Conservation (phyloP, 2,329 filamentous ascomycete genomes). For the Tolypocladium pustulatum region DNA sequence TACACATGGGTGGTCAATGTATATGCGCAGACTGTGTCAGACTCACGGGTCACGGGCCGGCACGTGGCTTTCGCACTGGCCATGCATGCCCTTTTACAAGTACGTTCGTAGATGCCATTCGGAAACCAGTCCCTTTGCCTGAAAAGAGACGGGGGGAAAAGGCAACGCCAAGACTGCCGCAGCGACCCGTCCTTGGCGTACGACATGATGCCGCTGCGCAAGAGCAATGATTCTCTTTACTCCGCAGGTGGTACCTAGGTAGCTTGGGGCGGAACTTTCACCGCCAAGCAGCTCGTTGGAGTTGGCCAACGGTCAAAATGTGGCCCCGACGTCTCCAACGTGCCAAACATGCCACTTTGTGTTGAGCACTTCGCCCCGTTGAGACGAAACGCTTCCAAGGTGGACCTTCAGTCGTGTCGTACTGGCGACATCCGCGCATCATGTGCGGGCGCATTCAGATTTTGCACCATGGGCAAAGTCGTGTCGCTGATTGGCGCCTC, state of each 20-base stretch:
- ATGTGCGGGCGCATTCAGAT: not conserved
- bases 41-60: not conserved
- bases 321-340: not conserved
- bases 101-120: not conserved
- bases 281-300: not conserved
- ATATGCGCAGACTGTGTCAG: not conserved
- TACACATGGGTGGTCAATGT: too few relatives aligned
- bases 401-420: not conserved
- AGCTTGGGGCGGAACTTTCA: not conserved
- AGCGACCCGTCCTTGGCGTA: not conserved
- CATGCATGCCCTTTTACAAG: too few relatives aligned
- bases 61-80: too few relatives aligned
- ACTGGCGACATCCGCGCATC: not conserved
- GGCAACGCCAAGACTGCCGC: not conserved
- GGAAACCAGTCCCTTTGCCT: not conserved
- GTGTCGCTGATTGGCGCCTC: not conserved
- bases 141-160: too few relatives aligned
- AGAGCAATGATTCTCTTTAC: not conserved
- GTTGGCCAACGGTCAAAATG: not conserved
- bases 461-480: not conserved
- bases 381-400: not conserved
- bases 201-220: not conserved
- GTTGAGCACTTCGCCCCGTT: not conserved
- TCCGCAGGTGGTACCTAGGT: too few relatives aligned
- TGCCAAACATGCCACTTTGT: not conserved